phyloP scores from a whole-genome alignment of 768 basidiomycete genomes.

The Boletus subcaerulescens region DNA sequence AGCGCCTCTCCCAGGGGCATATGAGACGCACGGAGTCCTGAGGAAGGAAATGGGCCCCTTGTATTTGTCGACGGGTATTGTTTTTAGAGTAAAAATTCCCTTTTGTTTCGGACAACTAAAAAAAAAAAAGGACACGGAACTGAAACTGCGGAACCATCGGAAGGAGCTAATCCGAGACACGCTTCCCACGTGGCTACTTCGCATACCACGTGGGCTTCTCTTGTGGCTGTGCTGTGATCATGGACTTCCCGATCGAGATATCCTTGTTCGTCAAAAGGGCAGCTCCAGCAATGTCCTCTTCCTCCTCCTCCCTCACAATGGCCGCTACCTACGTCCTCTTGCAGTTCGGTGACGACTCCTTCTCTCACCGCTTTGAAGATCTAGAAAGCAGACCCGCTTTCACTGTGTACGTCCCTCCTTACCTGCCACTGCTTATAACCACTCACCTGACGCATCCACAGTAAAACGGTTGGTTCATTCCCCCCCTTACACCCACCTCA shows the following conservation, averaged over 20 bases:
- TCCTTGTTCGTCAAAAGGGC: slow-evolving; percentile 41
- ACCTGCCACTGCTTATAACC: background rate
- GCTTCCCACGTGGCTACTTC: slow-evolving; percentile 36
- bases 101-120: background rate
- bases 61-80: too few species aligned
- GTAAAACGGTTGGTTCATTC: slow-evolving; percentile 20
- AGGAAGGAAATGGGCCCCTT: too few species aligned
- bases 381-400: slow-evolving; percentile 62
- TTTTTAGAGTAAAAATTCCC: background rate
- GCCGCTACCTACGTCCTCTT: slow-evolving; percentile 47
- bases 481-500: background rate
- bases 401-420: slow-evolving; percentile 52
- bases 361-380: slow-evolving; percentile 61
- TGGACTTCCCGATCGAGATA: slow-evolving; percentile 38
- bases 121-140: background rate
- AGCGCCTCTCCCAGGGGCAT: too few species aligned
- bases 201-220: slow-evolving; percentile 31
- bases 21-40: too few species aligned
- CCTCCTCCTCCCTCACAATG: slow-evolving; percentile 30
- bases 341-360: slow-evolving; percentile 64
- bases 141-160: slow-evolving; percentile 15
- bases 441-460: slow-evolving; percentile 6
- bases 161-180: slow-evolving; percentile 8
- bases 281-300: slow-evolving; percentile 9
- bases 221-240: slow-evolving; percentile 31